Evolutionary conservation across 2,329 filamentous ascomycete species (phyloP).

Genomic region (Talaromyces sp.): DNA sequence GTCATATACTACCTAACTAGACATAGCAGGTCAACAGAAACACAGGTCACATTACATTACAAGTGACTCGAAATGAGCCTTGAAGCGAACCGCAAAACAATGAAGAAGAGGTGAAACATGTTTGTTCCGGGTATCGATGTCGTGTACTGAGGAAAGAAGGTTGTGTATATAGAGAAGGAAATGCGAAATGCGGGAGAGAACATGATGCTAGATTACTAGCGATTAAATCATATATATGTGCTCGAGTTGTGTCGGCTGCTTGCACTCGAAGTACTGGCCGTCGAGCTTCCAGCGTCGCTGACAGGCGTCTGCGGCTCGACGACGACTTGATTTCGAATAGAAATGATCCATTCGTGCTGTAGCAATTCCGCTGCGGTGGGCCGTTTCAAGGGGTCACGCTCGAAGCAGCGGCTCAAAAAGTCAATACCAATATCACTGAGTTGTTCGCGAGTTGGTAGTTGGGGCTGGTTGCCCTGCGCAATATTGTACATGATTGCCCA

Average conservation of each 20-base stretch:
- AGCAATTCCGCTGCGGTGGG: constrained; percentile 82
- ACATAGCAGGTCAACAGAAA: neutral
- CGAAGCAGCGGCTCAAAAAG: constrained; percentile 82
- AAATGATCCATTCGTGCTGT: constrained; percentile 83
- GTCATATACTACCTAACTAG: constrained; percentile 4
- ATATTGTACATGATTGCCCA: constrained; percentile 99
- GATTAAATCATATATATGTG: constrained; percentile 1
- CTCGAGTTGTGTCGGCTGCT: constrained; percentile 17
- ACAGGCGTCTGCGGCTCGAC: constrained; percentile 40
- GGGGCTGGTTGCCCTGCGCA: constrained; percentile 88
- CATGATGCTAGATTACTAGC: neutral
- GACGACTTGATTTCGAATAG: constrained; percentile 47
- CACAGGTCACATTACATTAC: neutral
- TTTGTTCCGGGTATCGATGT: constrained; percentile 14
- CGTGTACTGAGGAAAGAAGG: constrained; percentile 12
- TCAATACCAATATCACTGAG: constrained; percentile 80
- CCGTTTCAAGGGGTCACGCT: constrained; percentile 73
- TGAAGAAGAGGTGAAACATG: constrained; percentile 3
- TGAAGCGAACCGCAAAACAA: neutral
- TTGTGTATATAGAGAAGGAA: neutral
- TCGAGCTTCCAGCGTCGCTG: constrained; percentile 40
- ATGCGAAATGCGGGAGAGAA: neutral
- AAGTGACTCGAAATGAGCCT: neutral
- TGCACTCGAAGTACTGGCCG: constrained; percentile 19
- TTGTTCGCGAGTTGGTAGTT: constrained; percentile 76